These are phyloP conservation scores for Hypericum androsaemum DNA, from an alignment of 345 rosid genomes.

Conservation along the genomic window DNA sequence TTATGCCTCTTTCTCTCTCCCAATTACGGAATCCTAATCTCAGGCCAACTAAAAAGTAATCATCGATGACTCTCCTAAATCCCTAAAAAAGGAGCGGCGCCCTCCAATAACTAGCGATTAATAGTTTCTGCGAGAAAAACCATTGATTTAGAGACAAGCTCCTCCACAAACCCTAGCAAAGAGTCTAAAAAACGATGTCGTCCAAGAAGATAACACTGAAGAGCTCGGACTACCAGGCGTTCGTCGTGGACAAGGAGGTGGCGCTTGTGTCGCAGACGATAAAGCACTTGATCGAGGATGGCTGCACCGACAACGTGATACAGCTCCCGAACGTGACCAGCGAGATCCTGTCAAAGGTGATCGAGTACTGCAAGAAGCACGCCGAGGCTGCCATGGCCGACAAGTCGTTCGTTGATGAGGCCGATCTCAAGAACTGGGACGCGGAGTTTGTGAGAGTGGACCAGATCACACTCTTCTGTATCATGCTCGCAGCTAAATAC, in stretches of 20 bases:
- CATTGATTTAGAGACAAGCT: too few relatives aligned
- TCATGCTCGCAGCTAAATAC: not conserved
- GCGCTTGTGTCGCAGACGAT: not conserved
- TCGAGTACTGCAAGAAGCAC: conserved; percentile 4
- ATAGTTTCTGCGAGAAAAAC: too few relatives aligned
- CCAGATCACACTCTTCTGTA: not conserved
- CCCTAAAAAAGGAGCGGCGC: too few relatives aligned
- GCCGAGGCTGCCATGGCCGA: not conserved
- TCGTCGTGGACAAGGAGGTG: not conserved
- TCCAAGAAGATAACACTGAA: not conserved
- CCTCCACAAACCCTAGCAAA: too few relatives aligned
- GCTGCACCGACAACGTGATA: not conserved
- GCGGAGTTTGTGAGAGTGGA: not conserved
- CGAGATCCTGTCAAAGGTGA: not conserved
- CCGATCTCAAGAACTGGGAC: not conserved
- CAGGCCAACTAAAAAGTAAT: too few relatives aligned
- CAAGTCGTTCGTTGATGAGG: not conserved
- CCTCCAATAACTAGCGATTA: too few relatives aligned
- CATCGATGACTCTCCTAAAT: too few relatives aligned
- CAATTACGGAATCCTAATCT: too few relatives aligned
- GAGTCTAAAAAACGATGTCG: too few relatives aligned
- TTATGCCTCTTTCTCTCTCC: too few relatives aligned
- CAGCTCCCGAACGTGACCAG: conserved; percentile 1
- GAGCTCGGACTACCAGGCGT: not conserved
- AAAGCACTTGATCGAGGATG: not conserved